A percentile compares a stretch with the other conserved stretches of the same genome.
Evolutionary conservation across 1,284 basidiomycete genomes (phyloP).

Genomic region (Moesziomyces antarcticus): DNA sequence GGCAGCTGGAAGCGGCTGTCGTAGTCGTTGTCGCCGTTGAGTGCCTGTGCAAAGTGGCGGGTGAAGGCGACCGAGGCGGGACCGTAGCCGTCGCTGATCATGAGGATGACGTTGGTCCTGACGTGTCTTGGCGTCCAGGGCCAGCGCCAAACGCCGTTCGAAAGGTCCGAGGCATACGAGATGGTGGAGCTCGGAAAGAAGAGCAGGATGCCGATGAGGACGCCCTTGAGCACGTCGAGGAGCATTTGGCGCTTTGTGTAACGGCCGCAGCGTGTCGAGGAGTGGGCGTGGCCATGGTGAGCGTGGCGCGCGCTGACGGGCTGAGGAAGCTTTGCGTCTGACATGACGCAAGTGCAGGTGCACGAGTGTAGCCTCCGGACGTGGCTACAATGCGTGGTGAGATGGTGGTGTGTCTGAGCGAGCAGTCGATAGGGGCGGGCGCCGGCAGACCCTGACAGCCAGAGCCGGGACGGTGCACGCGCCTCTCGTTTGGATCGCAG

Average conservation of each 20-base stretch:
- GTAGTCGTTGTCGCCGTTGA: slow-evolving; percentile 47
- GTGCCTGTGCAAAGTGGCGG: slow-evolving; percentile 60
- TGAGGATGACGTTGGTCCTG: slow-evolving; percentile 67
- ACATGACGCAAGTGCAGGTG: slow-evolving; percentile 1
- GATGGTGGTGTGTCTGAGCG: background rate
- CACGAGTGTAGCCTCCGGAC: background rate
- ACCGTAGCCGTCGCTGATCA: slow-evolving; percentile 68
- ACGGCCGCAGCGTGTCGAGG: background rate
- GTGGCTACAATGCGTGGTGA: background rate
- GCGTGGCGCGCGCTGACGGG: slow-evolving; percentile 7
- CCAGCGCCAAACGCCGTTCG: slow-evolving; percentile 26
- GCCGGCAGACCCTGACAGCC: background rate
- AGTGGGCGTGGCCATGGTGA: background rate
- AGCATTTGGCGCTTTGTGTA: slow-evolving; percentile 1
- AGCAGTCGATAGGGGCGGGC: background rate
- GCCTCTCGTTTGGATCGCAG: no score
- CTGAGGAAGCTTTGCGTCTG: slow-evolving; percentile 16
- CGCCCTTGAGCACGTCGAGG: slow-evolving; percentile 8
- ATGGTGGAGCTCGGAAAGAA: background rate
- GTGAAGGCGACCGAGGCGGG: slow-evolving; percentile 67
- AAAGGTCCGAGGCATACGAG: slow-evolving; percentile 16
- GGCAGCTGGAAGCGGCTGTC: slow-evolving; percentile 49
- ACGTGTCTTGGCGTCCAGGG: slow-evolving; percentile 29
- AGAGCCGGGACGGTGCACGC: background rate
- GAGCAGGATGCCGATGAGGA: slow-evolving; percentile 12